Evolutionary conservation across 2,329 filamentous ascomycete species (phyloP).

Genomic region (Alternaria postmessia): DNA sequence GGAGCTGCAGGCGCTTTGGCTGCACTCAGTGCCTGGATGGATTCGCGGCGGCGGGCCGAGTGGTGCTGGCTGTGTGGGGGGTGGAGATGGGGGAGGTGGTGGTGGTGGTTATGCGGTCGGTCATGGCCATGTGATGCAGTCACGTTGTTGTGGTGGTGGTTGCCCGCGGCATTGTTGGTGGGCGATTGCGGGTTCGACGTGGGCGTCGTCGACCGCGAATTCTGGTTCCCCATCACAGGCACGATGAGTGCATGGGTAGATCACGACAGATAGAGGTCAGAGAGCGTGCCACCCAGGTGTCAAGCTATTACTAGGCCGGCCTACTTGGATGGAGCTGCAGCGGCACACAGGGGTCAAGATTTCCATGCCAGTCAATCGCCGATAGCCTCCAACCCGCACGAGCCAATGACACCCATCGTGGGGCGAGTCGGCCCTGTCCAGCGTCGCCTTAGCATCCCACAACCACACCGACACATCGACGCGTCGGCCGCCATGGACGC

Average conservation of each 20-base stretch:
- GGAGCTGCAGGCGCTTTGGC: slow-evolving; percentile 50
- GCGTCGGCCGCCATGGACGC: slow-evolving; percentile 33
- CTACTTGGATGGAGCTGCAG: slow-evolving; percentile 30
- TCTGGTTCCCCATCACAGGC: slow-evolving; percentile 47
- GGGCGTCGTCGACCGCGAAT: slow-evolving; percentile 32
- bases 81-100: slow-evolving; percentile 23
- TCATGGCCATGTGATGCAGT: slow-evolving; percentile 32
- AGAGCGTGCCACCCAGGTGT: background rate
- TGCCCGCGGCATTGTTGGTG: slow-evolving; percentile 14
- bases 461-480: background rate
- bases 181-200: slow-evolving; percentile 39
- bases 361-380: slow-evolving; percentile 8
- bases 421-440: slow-evolving; percentile 5
- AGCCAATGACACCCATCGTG: slow-evolving; percentile 21
- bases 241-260: background rate
- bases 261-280: slow-evolving; percentile 5
- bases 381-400: slow-evolving; percentile 13
- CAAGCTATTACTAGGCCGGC: slow-evolving; percentile 18
- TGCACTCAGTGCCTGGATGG: slow-evolving; percentile 50
- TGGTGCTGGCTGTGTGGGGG: slow-evolving; percentile 26
- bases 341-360: slow-evolving; percentile 32
- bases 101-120: slow-evolving; percentile 16
- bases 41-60: slow-evolving; percentile 49
- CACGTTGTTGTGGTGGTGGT: slow-evolving; percentile 14
- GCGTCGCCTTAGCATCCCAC: background rate